phyloP scores from a whole-genome alignment of 2,329 filamentous ascomycete genomes.

The Mariannaea elegans region DNA sequence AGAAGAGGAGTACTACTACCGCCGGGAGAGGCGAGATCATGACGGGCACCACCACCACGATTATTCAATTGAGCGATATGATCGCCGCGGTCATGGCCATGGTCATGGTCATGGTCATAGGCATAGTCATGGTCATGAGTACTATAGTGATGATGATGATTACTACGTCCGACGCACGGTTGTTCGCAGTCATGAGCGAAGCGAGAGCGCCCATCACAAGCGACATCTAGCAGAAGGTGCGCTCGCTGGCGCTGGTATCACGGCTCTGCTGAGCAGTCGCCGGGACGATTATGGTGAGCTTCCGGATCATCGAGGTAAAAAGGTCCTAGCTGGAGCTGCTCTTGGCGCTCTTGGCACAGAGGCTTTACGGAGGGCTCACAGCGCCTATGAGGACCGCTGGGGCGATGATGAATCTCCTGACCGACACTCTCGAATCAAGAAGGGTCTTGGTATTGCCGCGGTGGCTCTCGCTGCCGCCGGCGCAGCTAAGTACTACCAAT shows the following conservation, averaged over 20 bases:
- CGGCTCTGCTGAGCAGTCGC: slow-evolving; percentile 66
- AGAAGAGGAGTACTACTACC: slow-evolving; percentile 63
- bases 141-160: slow-evolving; percentile 58
- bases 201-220: slow-evolving; percentile 62
- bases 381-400: slow-evolving; percentile 66
- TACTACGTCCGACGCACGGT: slow-evolving; percentile 57
- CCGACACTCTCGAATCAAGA: slow-evolving; percentile 62
- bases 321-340: slow-evolving; percentile 68
- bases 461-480: slow-evolving; percentile 71
- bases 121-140: slow-evolving; percentile 48
- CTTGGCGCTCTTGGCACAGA: slow-evolving; percentile 71
- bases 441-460: slow-evolving; percentile 69
- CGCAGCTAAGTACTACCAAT: slow-evolving; percentile 71
- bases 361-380: slow-evolving; percentile 66
- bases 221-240: slow-evolving; percentile 71
- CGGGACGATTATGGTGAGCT: slow-evolving; percentile 60
- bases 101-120: slow-evolving; percentile 36
- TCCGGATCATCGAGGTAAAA: slow-evolving; percentile 62
- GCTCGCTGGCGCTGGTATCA: slow-evolving; percentile 68
- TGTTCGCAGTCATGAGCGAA: slow-evolving; percentile 61
- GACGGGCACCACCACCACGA: slow-evolving; percentile 49
- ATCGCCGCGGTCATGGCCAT: slow-evolving; percentile 48
- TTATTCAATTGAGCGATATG: slow-evolving; percentile 47
- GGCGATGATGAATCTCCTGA: slow-evolving; percentile 51
- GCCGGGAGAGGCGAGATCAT: slow-evolving; percentile 55